A percentile compares a stretch with the other conserved stretches of the same genome.
Conservation (phyloP, 345 rosid genomes). For the Balakata baccata region DNA sequence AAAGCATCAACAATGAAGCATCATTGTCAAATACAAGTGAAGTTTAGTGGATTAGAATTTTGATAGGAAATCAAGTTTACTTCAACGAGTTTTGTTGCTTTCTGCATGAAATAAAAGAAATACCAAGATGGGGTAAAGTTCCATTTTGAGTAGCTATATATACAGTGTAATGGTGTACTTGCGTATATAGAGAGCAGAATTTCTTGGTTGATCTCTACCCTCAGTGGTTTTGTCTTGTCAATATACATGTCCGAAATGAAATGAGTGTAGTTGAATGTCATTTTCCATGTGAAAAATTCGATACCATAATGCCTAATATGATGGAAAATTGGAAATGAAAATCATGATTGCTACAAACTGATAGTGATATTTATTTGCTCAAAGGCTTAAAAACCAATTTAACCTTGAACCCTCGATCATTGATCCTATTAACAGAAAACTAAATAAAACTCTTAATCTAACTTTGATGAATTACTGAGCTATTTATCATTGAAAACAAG, state of each 20-base stretch:
- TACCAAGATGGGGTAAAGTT: constrained; percentile 53
- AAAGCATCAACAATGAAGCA: neutral
- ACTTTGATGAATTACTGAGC: no score
- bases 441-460: no score
- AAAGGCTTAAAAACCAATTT: no score
- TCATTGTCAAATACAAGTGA: constrained; percentile 15
- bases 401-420: no score
- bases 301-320: no score
- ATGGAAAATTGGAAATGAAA: neutral
- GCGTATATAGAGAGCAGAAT: neutral
- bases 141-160: constrained; percentile 33
- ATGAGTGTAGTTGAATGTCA: neutral
- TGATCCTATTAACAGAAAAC: no score
- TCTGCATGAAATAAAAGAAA: constrained; percentile 6
- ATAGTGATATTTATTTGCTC: no score
- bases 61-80: neutral
- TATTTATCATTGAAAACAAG: no score
- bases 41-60: constrained; percentile 24
- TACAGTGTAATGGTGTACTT: neutral
- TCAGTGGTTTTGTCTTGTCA: neutral
- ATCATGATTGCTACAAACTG: neutral
- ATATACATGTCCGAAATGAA: neutral
- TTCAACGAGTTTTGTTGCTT: neutral
- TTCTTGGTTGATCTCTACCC: neutral
- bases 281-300: no score